These are phyloP conservation scores for Phylloboletellus chloephorus DNA, from an alignment of 1,284 basidiomycete genomes.

Conservation along the genomic window DNA sequence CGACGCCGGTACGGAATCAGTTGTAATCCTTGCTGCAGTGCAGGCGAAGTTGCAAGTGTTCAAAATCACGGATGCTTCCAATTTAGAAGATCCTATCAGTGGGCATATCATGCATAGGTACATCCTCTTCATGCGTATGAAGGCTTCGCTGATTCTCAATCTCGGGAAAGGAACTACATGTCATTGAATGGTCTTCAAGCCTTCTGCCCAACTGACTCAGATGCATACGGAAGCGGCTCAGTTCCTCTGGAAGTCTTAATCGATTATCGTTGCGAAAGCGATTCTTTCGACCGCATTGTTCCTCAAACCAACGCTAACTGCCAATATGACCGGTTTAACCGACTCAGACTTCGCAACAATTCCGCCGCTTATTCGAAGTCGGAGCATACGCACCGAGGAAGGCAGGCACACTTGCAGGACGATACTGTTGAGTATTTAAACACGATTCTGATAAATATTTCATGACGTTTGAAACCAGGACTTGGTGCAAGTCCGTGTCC, in stretches of 20 bases:
- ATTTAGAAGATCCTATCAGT: slow-evolving; percentile 80
- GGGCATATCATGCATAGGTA: slow-evolving; percentile 85
- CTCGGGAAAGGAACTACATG: slow-evolving; percentile 58
- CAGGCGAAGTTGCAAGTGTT: slow-evolving; percentile 81
- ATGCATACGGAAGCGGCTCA: slow-evolving; percentile 40
- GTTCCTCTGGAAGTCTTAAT: slow-evolving; percentile 89
- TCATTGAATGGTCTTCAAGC: slow-evolving; percentile 79
- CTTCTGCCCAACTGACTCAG: slow-evolving; percentile 66
- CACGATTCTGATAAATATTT: background rate
- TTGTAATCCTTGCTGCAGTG: slow-evolving; percentile 77
- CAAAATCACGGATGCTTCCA: slow-evolving; percentile 75
- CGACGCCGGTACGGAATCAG: slow-evolving; percentile 54
- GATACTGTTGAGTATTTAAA: slow-evolving; percentile 58
- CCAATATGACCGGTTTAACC: slow-evolving; percentile 94
- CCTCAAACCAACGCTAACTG: slow-evolving; percentile 85
- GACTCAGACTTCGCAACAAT: slow-evolving; percentile 76
- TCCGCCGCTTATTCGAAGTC: slow-evolving; percentile 38
- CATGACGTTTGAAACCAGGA: slow-evolving; percentile 49
- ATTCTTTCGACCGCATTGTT: slow-evolving; percentile 84
- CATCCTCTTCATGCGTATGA: slow-evolving; percentile 10
- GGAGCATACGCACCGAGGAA: slow-evolving; percentile 33
- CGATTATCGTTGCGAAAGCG: slow-evolving; percentile 77
- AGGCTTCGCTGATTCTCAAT: slow-evolving; percentile 5
- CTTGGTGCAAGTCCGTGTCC: slow-evolving; percentile 75
- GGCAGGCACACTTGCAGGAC: slow-evolving; percentile 67